Conservation (phyloP, 2,329 filamentous ascomycete genomes). For the Xylaria sp. region DNA sequence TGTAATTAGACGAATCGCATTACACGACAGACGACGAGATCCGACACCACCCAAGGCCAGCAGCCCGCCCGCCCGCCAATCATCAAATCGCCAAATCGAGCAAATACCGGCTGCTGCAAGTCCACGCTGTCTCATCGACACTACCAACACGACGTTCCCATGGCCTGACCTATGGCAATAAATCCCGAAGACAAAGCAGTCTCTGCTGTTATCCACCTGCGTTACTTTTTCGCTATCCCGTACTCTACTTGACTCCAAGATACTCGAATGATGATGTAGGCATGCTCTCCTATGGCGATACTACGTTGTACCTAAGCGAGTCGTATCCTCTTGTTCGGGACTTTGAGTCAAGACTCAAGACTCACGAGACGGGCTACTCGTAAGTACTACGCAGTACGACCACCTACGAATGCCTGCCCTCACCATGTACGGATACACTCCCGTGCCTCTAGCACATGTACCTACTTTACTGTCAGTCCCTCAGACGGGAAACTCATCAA, state of each 20-base stretch:
- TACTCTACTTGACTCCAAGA: too few species aligned
- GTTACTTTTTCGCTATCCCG: too few species aligned
- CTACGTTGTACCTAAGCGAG: background rate
- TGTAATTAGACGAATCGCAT: background rate
- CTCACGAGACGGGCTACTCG: too few species aligned
- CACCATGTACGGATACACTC: background rate
- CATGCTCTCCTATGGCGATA: background rate
- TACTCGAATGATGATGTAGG: too few species aligned
- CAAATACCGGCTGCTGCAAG: background rate
- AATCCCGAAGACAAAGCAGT: background rate
- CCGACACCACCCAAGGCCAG: background rate
- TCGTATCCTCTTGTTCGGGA: background rate
- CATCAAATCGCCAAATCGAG: background rate
- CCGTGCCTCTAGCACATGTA: background rate
- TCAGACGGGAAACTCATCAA: background rate
- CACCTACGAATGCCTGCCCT: background rate
- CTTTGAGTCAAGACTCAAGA: background rate
- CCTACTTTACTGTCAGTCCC: background rate
- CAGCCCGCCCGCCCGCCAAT: background rate
- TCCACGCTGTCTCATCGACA: background rate
- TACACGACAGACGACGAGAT: background rate
- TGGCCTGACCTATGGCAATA: background rate
- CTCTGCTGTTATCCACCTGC: too few species aligned
- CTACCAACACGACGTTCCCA: background rate
- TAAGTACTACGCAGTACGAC: background rate